Conservation (phyloP, 768 basidiomycete species). For the Stropharia rugosoannulata region DNA sequence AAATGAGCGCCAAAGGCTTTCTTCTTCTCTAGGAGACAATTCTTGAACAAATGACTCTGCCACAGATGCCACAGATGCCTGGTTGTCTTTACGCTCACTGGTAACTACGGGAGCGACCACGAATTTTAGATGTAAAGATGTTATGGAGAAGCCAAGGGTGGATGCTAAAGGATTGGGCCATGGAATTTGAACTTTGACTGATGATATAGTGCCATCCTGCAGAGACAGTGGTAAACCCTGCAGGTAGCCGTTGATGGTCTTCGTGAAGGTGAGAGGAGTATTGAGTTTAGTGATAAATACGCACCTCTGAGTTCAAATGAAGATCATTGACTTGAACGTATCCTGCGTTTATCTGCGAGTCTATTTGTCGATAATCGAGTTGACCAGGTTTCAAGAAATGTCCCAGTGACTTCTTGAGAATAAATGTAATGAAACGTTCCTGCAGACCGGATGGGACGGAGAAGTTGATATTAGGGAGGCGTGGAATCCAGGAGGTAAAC, state of each 20-base stretch:
- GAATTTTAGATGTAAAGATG: conserved; percentile 69
- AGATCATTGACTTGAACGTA: conserved; percentile 84
- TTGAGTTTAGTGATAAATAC: conserved; percentile 19
- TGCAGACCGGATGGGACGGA: conserved; percentile 73
- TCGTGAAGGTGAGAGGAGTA: conserved; percentile 6
- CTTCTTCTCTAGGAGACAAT: conserved; percentile 69
- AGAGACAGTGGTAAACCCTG: conserved; percentile 65
- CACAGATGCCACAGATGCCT: conserved; percentile 76
- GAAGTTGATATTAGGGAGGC: conserved; percentile 66
- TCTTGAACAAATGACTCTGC: conserved; percentile 87
- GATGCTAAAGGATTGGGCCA: conserved; percentile 84
- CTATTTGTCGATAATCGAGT: conserved; percentile 82
- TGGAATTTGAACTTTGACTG: conserved; percentile 76
- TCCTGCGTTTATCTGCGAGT: conserved; percentile 91
- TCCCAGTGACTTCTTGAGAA: conserved; percentile 80
- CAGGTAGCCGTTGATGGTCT: conserved; percentile 82
- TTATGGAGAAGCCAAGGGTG: conserved; percentile 65
- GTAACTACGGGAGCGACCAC: conserved; percentile 36
- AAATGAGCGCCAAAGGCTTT: conserved; percentile 67
- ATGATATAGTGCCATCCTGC: conserved; percentile 69
- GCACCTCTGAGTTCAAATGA: conserved; percentile 72
- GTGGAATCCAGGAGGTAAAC: conserved; percentile 61
- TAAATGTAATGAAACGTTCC: conserved; percentile 85
- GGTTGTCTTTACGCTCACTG: conserved; percentile 17
- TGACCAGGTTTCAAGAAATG: conserved; percentile 88